Percentiles rank a stretch among this genome's conserved stretches.
Evolutionary conservation across 2,329 filamentous ascomycete species (phyloP).

Genomic region (Aspergillus pseudotamarii): DNA sequence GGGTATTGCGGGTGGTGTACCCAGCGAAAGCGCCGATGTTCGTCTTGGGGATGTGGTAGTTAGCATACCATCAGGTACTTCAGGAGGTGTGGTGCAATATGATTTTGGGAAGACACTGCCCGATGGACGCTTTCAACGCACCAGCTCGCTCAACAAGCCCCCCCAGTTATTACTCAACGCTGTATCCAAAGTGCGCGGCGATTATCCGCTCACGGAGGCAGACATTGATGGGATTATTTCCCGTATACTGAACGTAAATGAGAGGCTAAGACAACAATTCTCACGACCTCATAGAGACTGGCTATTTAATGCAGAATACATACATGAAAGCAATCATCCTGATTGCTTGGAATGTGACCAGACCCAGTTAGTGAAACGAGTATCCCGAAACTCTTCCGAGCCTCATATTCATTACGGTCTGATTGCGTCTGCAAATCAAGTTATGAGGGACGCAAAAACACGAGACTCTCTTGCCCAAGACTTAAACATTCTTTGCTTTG

Average conservation of each 20-base stretch:
- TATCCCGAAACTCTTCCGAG: background rate
- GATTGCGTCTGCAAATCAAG: slow-evolving; percentile 2
- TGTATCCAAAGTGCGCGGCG: background rate
- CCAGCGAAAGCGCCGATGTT: background rate
- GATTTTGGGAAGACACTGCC: slow-evolving; percentile 1
- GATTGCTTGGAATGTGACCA: background rate
- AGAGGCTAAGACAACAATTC: background rate
- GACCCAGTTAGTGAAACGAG: background rate
- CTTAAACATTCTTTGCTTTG: background rate
- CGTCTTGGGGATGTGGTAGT: slow-evolving; percentile 11
- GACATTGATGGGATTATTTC: too few relatives aligned
- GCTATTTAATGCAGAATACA: too few relatives aligned
- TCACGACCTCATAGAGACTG: too few relatives aligned
- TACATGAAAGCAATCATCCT: too few relatives aligned
- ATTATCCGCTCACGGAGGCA: background rate
- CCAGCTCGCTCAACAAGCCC: background rate
- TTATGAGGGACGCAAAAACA: slow-evolving; percentile 1
- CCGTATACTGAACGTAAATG: too few relatives aligned
- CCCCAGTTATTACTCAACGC: background rate
- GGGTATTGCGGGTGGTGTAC: background rate
- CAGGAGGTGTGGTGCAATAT: slow-evolving; percentile 2
- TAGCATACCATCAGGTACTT: background rate
- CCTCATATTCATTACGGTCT: slow-evolving; percentile 7
- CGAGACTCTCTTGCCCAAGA: background rate
- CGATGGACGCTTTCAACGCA: background rate